Conservation (phyloP, 2,329 filamentous ascomycete genomes). For the Nemania diffusa region DNA sequence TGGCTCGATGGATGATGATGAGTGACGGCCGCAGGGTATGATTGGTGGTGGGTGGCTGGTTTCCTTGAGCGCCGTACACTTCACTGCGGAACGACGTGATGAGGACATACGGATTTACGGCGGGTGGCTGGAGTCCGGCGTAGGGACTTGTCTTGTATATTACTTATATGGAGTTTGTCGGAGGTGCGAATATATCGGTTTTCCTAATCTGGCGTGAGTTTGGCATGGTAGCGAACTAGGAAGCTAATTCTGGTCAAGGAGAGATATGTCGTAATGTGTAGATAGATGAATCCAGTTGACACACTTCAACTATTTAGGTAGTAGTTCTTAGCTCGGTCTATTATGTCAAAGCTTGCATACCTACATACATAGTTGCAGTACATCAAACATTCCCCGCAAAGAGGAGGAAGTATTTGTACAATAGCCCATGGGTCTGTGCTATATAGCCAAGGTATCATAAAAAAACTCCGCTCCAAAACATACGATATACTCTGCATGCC, state of each 20-base stretch:
- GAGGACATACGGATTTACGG: conserved; percentile 25
- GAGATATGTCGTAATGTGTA: background rate
- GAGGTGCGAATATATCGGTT: conserved; percentile 9
- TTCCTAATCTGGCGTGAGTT: background rate
- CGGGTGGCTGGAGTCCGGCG: conserved; percentile 29
- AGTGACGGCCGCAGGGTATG: conserved; percentile 1
- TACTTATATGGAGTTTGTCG: conserved; percentile 8
- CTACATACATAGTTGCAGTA: no score
- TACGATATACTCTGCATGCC: background rate
- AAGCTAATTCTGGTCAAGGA: background rate
- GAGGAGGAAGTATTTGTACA: background rate
- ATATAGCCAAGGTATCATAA: background rate
- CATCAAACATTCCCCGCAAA: background rate
- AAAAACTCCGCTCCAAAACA: background rate
- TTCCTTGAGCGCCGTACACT: conserved; percentile 11
- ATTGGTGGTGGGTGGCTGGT: background rate
- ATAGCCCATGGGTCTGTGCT: background rate
- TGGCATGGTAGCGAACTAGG: background rate
- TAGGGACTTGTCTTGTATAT: conserved; percentile 24
- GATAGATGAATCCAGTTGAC: background rate
- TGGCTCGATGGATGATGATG: conserved; percentile 4
- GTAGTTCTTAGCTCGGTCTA: background rate
- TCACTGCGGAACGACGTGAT: conserved; percentile 28
- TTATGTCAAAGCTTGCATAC: background rate
- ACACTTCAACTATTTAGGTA: no score